Conservation (phyloP, 1,284 basidiomycete genomes). For the Fomitopsis betulina region DNA sequence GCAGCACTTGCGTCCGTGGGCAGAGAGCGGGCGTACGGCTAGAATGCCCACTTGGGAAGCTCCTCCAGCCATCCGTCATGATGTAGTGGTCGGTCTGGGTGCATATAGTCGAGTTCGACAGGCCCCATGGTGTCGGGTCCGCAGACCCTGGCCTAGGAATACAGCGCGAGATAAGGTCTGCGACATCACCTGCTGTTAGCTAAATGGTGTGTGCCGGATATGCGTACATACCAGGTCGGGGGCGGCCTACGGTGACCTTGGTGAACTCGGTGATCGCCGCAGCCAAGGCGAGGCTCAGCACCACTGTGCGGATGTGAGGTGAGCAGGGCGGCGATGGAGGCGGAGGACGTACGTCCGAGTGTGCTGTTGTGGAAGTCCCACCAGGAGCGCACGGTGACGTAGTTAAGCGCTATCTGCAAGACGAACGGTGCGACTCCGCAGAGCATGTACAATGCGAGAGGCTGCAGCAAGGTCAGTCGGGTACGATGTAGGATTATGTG, state of each 20-base stretch:
- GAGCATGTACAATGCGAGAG: constrained; percentile 57
- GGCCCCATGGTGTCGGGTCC: constrained; percentile 65
- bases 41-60: constrained; percentile 92
- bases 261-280: constrained; percentile 81
- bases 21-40: constrained; percentile 49
- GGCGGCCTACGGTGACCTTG: constrained; percentile 88
- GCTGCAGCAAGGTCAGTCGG: constrained; percentile 2
- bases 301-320: constrained; percentile 40
- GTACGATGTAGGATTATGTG: background rate
- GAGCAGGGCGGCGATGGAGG: background rate
- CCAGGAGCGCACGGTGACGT: constrained; percentile 68
- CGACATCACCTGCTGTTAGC: background rate
- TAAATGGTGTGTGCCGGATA: background rate
- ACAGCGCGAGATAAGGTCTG: constrained; percentile 83
- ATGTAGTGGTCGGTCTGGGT: constrained; percentile 58
- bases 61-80: constrained; percentile 85
- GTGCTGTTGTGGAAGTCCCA: constrained; percentile 88
- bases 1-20: background rate
- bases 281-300: constrained; percentile 71
- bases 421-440: constrained; percentile 65
- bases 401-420: constrained; percentile 65
- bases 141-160: constrained; percentile 60
- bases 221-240: constrained; percentile 62
- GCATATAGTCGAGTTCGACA: constrained; percentile 78
- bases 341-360: constrained; percentile 58